Evolutionary conservation across 805 yeast species (phyloP).

Genomic region (Saccharomyces kudriavzevii): DNA sequence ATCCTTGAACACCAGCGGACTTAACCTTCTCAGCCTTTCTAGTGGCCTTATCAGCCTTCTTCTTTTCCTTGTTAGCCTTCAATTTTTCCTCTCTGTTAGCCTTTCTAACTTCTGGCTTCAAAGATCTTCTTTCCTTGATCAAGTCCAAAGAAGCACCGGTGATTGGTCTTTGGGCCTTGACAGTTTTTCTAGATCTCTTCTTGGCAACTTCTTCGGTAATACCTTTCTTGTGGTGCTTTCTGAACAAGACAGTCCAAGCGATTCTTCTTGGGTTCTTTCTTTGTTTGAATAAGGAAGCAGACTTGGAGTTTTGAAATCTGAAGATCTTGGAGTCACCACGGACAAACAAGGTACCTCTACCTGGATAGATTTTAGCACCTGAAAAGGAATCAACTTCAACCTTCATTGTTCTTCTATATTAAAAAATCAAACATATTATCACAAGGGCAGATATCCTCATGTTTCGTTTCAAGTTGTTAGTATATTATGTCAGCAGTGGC

Average conservation of each 20-base stretch:
- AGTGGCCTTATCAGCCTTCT: constrained; percentile 86
- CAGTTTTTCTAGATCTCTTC: constrained; percentile 95
- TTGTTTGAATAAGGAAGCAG: constrained; percentile 97
- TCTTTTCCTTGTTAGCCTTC: constrained; percentile 74
- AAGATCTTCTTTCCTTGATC: constrained; percentile 94
- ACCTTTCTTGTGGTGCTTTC: constrained; percentile 99
- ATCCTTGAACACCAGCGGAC: constrained; percentile 66
- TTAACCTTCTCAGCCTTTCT: constrained; percentile 92
- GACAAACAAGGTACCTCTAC: constrained; percentile 98
- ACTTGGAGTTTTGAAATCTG: constrained; percentile 98
- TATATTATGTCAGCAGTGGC: not conserved
- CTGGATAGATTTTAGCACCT: constrained; percentile 99
- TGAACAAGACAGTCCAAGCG: constrained; percentile 98
- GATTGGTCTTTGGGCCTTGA: constrained; percentile 97
- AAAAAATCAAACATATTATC: constrained; percentile 5
- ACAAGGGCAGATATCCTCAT: not conserved
- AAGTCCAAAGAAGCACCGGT: constrained; percentile 99
- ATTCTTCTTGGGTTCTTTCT: constrained; percentile 99
- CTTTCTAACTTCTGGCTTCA: constrained; percentile 96
- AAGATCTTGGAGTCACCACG: constrained; percentile 99
- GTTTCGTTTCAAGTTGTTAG: not conserved
- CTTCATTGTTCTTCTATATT: constrained; percentile 59
- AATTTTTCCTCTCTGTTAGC: constrained; percentile 91
- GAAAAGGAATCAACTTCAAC: constrained; percentile 99
- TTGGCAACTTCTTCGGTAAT: constrained; percentile 95